A percentile compares a stretch with the other conserved stretches of the same genome.
Conservation (phyloP, 352 stramenopile genomes). For the Phytophthora podocarpi region DNA sequence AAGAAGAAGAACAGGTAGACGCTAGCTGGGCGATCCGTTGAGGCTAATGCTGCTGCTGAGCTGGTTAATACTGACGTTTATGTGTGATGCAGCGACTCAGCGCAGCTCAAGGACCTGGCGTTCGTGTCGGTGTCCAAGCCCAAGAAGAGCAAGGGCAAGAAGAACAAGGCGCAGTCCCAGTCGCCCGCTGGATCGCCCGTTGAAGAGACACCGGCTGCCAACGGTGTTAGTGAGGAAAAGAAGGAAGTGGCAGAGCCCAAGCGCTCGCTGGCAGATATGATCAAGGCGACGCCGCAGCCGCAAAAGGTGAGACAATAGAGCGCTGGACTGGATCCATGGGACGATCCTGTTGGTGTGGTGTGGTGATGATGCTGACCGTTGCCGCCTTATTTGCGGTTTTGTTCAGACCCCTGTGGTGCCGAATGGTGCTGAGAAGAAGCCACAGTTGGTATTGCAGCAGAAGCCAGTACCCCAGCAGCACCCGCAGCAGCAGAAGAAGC, state of each 20-base stretch:
- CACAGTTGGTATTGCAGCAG: no score
- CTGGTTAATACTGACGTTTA: conserved; percentile 4
- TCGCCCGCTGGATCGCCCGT: conserved; percentile 13
- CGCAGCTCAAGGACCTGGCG: conserved; percentile 72
- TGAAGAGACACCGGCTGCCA: conserved; percentile 16
- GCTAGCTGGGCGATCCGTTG: background rate
- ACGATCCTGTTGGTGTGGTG: no score
- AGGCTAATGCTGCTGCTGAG: background rate
- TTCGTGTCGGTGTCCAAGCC: conserved; percentile 65
- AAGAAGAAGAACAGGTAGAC: conserved; percentile 78
- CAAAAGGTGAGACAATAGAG: conserved; percentile 17
- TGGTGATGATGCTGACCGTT: conserved; percentile 15
- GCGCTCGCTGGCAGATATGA: conserved; percentile 15
- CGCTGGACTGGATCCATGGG: no score
- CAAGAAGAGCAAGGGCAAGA: conserved; percentile 73
- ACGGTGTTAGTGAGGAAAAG: conserved; percentile 3
- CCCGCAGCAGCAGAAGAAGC: conserved; percentile 22
- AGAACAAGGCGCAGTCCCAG: conserved; percentile 16
- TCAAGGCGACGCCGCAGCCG: conserved; percentile 14
- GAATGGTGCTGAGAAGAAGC: conserved; percentile 24
- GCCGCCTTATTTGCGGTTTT: background rate
- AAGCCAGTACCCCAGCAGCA: conserved; percentile 8
- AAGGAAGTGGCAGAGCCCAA: conserved; percentile 8
- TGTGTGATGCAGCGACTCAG: conserved; percentile 49
- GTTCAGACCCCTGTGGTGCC: background rate